Evolutionary conservation across 331 rosid species (phyloP).

Genomic region (Malus hybrid): DNA sequence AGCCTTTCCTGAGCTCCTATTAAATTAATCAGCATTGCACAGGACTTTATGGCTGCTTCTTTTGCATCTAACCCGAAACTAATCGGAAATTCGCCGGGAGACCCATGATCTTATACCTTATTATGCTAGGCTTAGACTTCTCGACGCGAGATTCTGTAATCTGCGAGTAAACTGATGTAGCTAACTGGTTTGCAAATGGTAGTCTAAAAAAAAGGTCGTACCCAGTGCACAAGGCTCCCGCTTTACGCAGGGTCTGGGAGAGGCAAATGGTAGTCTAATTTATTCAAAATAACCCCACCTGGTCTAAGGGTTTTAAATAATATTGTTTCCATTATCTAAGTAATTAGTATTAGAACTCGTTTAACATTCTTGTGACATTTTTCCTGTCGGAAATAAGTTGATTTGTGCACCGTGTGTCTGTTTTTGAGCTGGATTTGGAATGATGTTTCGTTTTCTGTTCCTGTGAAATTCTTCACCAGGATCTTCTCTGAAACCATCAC

Average conservation of each 20-base stretch:
- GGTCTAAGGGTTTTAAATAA: background rate
- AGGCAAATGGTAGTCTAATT: background rate
- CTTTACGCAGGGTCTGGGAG: no score
- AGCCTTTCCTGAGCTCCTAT: background rate
- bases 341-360: background rate
- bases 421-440: background rate
- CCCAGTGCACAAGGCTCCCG: no score
- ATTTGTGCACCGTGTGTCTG: background rate
- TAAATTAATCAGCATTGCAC: background rate
- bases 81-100: background rate
- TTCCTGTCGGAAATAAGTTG: background rate
- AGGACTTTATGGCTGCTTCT: background rate
- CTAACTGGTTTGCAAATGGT: background rate
- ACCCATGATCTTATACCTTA: background rate
- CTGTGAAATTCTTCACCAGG: slow-evolving; percentile 22
- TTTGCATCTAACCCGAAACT: background rate
- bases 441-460: background rate
- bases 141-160: background rate
- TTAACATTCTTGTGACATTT: background rate
- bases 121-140: background rate
- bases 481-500: slow-evolving; percentile 25
- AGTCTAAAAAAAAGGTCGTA: no score
- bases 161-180: background rate
- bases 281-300: background rate
- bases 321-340: no score